Evolutionary conservation across 1,284 basidiomycete genomes (phyloP).

Genomic region (Ustilago vetiveriae): DNA sequence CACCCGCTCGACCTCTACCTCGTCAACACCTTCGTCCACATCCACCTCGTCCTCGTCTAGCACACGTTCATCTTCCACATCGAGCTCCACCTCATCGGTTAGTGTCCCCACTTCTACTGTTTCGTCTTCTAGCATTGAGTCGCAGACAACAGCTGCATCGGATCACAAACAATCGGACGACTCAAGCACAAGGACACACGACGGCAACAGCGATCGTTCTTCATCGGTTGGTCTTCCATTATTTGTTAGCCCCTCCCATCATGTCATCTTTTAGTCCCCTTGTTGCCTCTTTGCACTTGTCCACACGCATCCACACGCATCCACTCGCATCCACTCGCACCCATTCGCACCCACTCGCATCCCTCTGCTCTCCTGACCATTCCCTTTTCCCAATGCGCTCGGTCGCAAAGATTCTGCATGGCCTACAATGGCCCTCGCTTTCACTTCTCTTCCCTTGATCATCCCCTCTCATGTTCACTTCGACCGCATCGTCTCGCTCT

Average conservation of each 20-base stretch:
- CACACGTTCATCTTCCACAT: conserved; percentile 23
- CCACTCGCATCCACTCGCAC: too few species aligned
- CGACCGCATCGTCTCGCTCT: not conserved
- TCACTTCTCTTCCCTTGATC: too few species aligned
- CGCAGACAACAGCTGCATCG: conserved; percentile 14
- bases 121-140: not conserved
- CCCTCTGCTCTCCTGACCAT: not conserved
- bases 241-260: conserved; percentile 15
- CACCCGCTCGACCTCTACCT: conserved; percentile 9
- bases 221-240: conserved; percentile 27
- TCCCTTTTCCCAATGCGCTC: conserved; percentile 10
- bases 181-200: not conserved
- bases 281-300: conserved; percentile 35
- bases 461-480: too few species aligned
- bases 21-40: conserved; percentile 22
- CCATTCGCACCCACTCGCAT: too few species aligned
- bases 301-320: not conserved
- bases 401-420: conserved; percentile 23
- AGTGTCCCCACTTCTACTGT: conserved; percentile 29
- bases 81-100: conserved; percentile 22
- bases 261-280: conserved; percentile 19
- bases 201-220: not conserved
- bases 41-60: conserved; percentile 25
- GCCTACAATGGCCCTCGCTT: not conserved
- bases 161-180: conserved; percentile 2